Evolutionary conservation across 208 protist species (phyloP).

Genomic region (Trichomonas gallinae): DNA sequence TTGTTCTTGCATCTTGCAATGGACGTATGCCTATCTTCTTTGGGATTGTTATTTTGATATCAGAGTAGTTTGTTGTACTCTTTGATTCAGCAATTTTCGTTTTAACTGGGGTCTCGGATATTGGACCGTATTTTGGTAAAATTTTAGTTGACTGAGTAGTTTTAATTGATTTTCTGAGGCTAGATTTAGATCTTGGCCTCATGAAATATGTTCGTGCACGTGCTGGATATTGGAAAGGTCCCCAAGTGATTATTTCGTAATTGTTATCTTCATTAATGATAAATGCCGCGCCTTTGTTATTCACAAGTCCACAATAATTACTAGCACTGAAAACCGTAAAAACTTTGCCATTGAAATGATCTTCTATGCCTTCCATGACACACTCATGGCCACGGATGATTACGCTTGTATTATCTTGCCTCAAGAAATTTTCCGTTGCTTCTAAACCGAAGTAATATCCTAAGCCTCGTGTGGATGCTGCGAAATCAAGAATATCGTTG

Average conservation of each 20-base stretch:
- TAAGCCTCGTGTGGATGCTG: background rate
- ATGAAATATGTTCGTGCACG: background rate
- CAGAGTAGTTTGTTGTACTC: background rate
- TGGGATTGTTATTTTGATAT: background rate
- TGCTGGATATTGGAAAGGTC: background rate
- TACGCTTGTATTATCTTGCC: background rate
- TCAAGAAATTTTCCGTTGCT: background rate
- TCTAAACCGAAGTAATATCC: background rate
- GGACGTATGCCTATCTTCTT: background rate
- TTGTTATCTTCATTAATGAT: background rate
- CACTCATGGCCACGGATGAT: slow-evolving; percentile 5
- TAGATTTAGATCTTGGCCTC: background rate
- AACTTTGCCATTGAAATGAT: background rate
- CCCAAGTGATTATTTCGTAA: background rate
- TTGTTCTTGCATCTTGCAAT: background rate
- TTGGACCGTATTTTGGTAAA: background rate
- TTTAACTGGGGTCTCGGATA: background rate
- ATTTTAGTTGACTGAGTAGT: background rate
- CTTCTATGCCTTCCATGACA: background rate
- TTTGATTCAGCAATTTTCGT: background rate
- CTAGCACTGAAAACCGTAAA: background rate
- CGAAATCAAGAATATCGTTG: background rate
- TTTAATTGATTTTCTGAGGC: background rate
- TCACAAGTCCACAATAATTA: background rate
- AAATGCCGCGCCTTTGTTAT: background rate